phyloP scores from a whole-genome alignment of 768 basidiomycete species.

The Naganishia antarctica region DNA sequence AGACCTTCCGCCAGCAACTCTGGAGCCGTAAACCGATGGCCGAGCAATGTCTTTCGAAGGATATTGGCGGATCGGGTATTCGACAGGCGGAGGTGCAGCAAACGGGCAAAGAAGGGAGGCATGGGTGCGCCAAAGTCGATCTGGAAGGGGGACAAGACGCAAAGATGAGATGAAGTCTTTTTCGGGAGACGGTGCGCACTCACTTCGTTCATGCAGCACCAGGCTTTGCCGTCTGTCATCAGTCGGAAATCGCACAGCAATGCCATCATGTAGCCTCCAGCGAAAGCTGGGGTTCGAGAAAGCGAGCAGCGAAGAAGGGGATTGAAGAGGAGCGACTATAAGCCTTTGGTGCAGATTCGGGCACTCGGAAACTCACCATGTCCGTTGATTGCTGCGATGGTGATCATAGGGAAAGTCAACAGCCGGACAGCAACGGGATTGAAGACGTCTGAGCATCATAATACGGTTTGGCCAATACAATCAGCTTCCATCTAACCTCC shows the following conservation, averaged over 20 bases:
- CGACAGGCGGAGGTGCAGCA: slow-evolving; percentile 61
- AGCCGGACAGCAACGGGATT: slow-evolving; percentile 68
- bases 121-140: slow-evolving; percentile 76
- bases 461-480: too few relatives aligned
- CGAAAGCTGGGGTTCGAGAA: too few relatives aligned
- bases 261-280: slow-evolving; percentile 72
- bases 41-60: slow-evolving; percentile 70
- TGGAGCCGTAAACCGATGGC: slow-evolving; percentile 66
- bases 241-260: slow-evolving; percentile 81
- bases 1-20: slow-evolving; percentile 66
- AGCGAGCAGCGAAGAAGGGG: too few relatives aligned
- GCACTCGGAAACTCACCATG: slow-evolving; percentile 40
- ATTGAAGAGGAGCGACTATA: too few relatives aligned
- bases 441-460: slow-evolving; percentile 59
- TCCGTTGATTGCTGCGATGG: slow-evolving; percentile 46
- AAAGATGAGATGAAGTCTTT: background rate
- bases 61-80: slow-evolving; percentile 52
- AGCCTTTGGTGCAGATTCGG: background rate
- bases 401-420: slow-evolving; percentile 51
- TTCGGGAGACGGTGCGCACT: slow-evolving; percentile 21
- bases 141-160: slow-evolving; percentile 25
- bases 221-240: slow-evolving; percentile 79
- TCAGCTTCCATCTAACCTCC: too few relatives aligned
- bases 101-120: slow-evolving; percentile 65
- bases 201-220: slow-evolving; percentile 92